phyloP scores from a whole-genome alignment of 2,329 filamentous ascomycete genomes.

The Parafenestella ontariensis region DNA sequence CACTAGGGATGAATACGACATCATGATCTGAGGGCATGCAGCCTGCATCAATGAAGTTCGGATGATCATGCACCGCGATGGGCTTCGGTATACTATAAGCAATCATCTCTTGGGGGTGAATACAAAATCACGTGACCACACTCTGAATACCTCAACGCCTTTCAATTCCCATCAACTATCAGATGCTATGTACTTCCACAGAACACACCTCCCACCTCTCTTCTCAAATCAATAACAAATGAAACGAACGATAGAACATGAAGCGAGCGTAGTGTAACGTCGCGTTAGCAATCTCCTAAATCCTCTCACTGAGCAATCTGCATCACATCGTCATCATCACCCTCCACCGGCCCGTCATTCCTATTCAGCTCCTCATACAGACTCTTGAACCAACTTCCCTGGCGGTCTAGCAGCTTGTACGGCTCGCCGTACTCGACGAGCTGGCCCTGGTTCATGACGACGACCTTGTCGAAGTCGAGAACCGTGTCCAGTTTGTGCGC shows the following conservation, averaged over 20 bases:
- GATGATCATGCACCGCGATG: neutral
- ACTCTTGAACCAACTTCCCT: slow-evolving; percentile 42
- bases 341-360: slow-evolving; percentile 1
- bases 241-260: no score
- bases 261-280: neutral
- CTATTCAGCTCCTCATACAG: slow-evolving; percentile 33
- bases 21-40: neutral
- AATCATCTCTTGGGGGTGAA: neutral
- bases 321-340: slow-evolving; percentile 3
- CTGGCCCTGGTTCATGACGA: slow-evolving; percentile 59
- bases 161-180: no score
- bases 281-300: neutral
- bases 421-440: slow-evolving; percentile 55
- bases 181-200: no score
- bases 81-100: neutral
- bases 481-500: slow-evolving; percentile 65
- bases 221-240: no score
- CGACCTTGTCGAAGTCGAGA: slow-evolving; percentile 60
- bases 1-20: neutral
- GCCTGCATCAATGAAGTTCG: neutral
- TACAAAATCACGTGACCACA: neutral
- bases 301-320: neutral
- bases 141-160: neutral
- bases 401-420: slow-evolving; percentile 34
- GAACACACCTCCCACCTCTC: no score